These are phyloP conservation scores for Prunus campanulata DNA, from an alignment of 306 rosid species.

Conservation along the genomic window DNA sequence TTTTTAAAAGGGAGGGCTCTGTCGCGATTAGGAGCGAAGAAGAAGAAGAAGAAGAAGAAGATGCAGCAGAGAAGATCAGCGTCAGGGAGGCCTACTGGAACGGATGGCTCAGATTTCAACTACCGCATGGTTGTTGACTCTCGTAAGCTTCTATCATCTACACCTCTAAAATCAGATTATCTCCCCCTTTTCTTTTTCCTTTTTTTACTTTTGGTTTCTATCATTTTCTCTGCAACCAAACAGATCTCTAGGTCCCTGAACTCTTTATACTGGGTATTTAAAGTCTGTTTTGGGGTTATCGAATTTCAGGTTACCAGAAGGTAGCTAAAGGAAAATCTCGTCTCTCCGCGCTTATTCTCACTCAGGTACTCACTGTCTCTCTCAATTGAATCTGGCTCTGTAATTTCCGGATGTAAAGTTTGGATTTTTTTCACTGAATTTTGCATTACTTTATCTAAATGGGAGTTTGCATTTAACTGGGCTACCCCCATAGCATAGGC, in stretches of 20 bases:
- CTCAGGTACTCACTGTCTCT: conserved; percentile 47
- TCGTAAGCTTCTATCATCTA: conserved; percentile 45
- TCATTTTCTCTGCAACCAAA: conserved; percentile 7
- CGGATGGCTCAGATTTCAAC: conserved; percentile 82
- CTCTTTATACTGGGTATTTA: neutral
- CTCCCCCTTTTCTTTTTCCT: neutral
- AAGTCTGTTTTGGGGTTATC: neutral
- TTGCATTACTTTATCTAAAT: neutral
- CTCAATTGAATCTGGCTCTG: neutral
- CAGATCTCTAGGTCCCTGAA: neutral
- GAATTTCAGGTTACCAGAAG: conserved; percentile 66
- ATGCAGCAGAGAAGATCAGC: conserved; percentile 66
- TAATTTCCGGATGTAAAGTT: neutral
- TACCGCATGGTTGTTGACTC: conserved; percentile 93
- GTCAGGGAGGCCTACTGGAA: conserved; percentile 78
- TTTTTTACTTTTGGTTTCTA: conserved; percentile 8
- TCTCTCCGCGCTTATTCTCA: conserved; percentile 38
- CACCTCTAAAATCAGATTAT: neutral
- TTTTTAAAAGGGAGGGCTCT: too few species aligned
- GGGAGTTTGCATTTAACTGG: neutral
- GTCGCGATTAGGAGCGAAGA: neutral
- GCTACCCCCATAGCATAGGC: neutral
- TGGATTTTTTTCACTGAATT: neutral
- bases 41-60: conserved; percentile 14
- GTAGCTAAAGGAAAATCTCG: conserved; percentile 74